Percentiles rank a stretch among this genome's conserved stretches.
Evolutionary conservation across 176 grass and related monocot species (phyloP).

Genomic region (Musa beccarii): DNA sequence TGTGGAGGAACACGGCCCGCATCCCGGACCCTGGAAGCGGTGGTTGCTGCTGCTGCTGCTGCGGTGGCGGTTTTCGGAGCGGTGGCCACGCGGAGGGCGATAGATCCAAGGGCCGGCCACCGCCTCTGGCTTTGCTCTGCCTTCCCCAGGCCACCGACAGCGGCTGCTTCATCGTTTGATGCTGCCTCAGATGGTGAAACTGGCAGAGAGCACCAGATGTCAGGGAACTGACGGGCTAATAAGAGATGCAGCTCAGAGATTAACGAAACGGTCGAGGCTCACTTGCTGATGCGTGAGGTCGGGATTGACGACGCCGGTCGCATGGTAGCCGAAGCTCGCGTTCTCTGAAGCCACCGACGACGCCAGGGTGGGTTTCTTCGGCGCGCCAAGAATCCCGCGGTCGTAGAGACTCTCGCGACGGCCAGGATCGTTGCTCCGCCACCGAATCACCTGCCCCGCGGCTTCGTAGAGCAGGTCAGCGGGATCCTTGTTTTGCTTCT

Average conservation of each 20-base stretch:
- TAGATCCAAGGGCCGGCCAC: slow-evolving; percentile 23
- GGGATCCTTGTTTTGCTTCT: not conserved
- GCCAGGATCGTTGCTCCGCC: not conserved
- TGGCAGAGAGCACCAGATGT: not conserved
- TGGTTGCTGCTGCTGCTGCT: slow-evolving; percentile 15
- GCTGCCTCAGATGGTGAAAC: slow-evolving; percentile 27
- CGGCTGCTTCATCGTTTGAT: slow-evolving; percentile 25
- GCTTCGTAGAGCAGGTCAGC: slow-evolving; percentile 18
- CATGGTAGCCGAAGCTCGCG: not conserved
- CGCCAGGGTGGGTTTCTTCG: not conserved
- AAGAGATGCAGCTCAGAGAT: too few species aligned
- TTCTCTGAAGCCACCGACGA: not conserved
- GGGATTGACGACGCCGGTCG: not conserved
- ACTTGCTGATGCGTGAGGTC: not conserved
- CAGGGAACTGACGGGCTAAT: too few species aligned
- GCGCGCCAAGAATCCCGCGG: not conserved
- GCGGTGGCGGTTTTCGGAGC: slow-evolving; percentile 29
- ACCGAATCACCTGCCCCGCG: slow-evolving; percentile 18
- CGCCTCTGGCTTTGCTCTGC: not conserved
- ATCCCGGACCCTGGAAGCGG: slow-evolving; percentile 21
- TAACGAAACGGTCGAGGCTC: not conserved
- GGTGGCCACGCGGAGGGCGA: slow-evolving; percentile 43
- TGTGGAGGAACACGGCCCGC: slow-evolving; percentile 65
- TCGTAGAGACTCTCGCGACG: not conserved
- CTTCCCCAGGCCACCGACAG: slow-evolving; percentile 6